Base-by-base conservation (phyloP, 148 eudicot genomes). In the Diospyros lotus region DNA sequence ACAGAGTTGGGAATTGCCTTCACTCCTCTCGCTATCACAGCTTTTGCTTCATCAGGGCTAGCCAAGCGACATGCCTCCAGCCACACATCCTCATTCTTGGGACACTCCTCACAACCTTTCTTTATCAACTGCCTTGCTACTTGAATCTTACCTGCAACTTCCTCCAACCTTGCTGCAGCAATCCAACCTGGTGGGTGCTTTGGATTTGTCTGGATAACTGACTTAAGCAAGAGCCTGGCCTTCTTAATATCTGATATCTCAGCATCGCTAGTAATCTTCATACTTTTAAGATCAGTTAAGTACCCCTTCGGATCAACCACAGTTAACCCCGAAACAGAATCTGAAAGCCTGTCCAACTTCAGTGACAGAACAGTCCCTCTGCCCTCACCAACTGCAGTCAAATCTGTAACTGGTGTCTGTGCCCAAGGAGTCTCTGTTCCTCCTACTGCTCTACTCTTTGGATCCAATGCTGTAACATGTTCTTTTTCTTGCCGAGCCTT, bases 151-250 rank as follows among this genome's bases (percentile, higher is more conserved):
- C 96, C 98, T 1, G 98, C 98, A 73, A 89, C 93, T 84, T 92
- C 98, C 82, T 95, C 97, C 80, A 95, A 77, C 85, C 97, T 89
- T 0, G 97, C 96, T 28, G 98, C 97, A 0, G 96, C 98, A 77
- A 95, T 92, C 98, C 98, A 95, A 62, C 98, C 98, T 18, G 95
- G 98, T 40, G 97, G 91, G 60, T 95, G 98, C 63, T 91, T 93
- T 7, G 96, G 97, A 74, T 95, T 95, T 3, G 98, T 90, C 60
- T 89, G 90, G 2, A 82, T 92, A 40, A 95, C 94, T 9, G 92
- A 89, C 76, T 89, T 95, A 7, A 92, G 89, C 84, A 95, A 73
- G 83, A 95, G 77, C 64, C 97, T 86, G 46, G 98, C 97, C 75
- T 90, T 92, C 77, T 90, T 92, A 64, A 95, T 92, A 83, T 92